Base-by-base conservation (phyloP, 106 monocot genomes). In the Dendrobium officinale region DNA sequence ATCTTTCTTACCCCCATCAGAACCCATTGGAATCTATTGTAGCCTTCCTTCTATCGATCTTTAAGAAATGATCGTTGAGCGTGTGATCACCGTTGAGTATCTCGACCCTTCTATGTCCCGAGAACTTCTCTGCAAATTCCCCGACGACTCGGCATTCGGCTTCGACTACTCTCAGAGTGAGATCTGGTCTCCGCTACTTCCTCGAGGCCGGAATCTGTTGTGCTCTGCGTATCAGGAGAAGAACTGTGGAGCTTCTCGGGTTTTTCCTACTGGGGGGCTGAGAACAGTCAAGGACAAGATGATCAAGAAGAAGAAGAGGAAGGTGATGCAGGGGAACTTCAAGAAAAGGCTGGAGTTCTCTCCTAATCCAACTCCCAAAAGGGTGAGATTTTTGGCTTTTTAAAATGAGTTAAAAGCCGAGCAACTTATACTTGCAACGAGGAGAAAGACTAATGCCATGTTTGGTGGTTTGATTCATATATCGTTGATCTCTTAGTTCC, bases 121-220 rank as follows among this genome's bases (percentile, higher is more conserved):
- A 22, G 91, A 85, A 9, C 92, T 99, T 77, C 91, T 95, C 77
- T 41, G 78, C 83, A 99, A 95, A 82, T 99, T 95, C 83, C 95
- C 98, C 0, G 98, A 95, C 59, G n/a, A 77, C 19, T 92, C 98
- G 0, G 88, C 91, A 9, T 91, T 88, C 75, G 92, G 87, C 73
- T 99, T 99, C 86, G 95, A 99, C 86, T 99, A 99, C 92, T 61
- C 88, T 11, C 91, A 95, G 91, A 99, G 98, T 85, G 78, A 79
- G 49, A 88, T 99, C 16, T 99, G 98, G 98, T 99, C 98, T 6
- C 98, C 98, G 17, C 81, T 90, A 54, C 55, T 93, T 22, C 92
- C 88, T 18, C 85, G 86, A 16, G 79, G 81, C 76, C 33, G 56
- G 16, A n/a, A 2, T 16, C 26, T 75, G 0, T n/a, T 41, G 0